Evolutionary conservation across 129 eudicot species (phyloP).

Genomic region (Saussurea involucrata): DNA sequence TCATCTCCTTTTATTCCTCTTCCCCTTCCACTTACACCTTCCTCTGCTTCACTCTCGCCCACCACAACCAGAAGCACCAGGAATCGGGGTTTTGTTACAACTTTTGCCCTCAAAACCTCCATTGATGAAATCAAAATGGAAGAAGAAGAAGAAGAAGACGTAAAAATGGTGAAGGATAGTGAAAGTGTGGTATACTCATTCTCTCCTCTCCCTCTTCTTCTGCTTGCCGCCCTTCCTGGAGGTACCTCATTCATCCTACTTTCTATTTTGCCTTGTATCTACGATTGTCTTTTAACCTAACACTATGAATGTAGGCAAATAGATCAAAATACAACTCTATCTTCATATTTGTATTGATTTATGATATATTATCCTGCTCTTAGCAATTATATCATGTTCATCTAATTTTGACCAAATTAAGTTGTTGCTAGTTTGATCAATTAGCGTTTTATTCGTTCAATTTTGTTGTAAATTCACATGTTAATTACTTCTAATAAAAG

Average conservation of each 20-base stretch:
- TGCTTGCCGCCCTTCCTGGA: constrained; percentile 93
- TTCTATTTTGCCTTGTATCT: too few species aligned
- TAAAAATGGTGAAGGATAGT: constrained; percentile 12
- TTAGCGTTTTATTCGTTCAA: not conserved
- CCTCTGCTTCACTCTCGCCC: not conserved
- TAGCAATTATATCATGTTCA: not conserved
- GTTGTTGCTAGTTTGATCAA: not conserved
- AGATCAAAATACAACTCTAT: not conserved
- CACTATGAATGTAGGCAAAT: not conserved
- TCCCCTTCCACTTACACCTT: constrained; percentile 15
- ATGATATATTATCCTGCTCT: not conserved
- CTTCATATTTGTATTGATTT: not conserved
- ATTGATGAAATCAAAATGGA: not conserved
- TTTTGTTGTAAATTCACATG: not conserved
- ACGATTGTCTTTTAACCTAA: too few species aligned
- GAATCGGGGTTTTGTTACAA: constrained; percentile 8
- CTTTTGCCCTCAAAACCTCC: constrained; percentile 28
- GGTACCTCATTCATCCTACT: constrained; percentile 29
- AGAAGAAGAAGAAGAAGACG: constrained; percentile 11
- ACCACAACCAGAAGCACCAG: constrained; percentile 1
- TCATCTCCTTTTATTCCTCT: constrained; percentile 27
- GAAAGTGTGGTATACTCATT: constrained; percentile 60
- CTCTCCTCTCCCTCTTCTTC: constrained; percentile 62
- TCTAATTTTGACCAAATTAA: not conserved
- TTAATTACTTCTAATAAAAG: not conserved